Evolutionary conservation across 768 basidiomycete species (phyloP).

Genomic region (Serendipita sp.): DNA sequence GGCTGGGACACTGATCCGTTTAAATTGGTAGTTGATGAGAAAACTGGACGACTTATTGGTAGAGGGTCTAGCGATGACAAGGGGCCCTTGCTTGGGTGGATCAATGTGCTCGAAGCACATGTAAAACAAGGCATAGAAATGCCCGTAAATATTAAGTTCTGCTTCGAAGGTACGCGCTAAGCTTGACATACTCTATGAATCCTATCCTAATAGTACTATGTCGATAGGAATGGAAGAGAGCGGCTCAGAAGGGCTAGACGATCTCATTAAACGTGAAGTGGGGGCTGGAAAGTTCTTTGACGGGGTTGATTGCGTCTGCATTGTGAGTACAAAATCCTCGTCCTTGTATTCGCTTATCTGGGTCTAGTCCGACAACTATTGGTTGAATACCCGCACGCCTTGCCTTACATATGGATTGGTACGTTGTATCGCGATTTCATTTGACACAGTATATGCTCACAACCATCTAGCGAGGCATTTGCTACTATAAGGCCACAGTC

Average conservation of each 20-base stretch:
- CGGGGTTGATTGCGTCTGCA: constrained; percentile 85
- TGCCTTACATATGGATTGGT: constrained; percentile 68
- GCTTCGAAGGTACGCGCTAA: constrained; percentile 54
- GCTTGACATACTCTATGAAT: not conserved
- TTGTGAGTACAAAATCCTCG: constrained; percentile 32
- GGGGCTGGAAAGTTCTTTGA: constrained; percentile 61
- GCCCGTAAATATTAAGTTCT: constrained; percentile 80
- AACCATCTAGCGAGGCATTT: constrained; percentile 43
- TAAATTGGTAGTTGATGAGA: constrained; percentile 38
- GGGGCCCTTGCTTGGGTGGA: constrained; percentile 76
- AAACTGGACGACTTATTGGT: constrained; percentile 52
- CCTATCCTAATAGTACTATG: not conserved
- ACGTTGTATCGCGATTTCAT: not conserved
- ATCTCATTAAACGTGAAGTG: constrained; percentile 63
- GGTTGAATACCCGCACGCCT: constrained; percentile 75
- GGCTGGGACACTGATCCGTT: constrained; percentile 88
- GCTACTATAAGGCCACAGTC: constrained; percentile 71
- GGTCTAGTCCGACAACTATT: constrained; percentile 77
- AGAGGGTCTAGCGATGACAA: constrained; percentile 87
- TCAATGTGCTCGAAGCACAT: constrained; percentile 82
- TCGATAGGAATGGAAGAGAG: constrained; percentile 73
- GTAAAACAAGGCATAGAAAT: constrained; percentile 44
- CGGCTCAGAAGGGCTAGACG: constrained; percentile 81
- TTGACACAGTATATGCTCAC: not conserved
- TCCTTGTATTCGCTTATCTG: not conserved